phyloP scores from a whole-genome alignment of 345 rosid species.

The Reutealis trisperma region DNA sequence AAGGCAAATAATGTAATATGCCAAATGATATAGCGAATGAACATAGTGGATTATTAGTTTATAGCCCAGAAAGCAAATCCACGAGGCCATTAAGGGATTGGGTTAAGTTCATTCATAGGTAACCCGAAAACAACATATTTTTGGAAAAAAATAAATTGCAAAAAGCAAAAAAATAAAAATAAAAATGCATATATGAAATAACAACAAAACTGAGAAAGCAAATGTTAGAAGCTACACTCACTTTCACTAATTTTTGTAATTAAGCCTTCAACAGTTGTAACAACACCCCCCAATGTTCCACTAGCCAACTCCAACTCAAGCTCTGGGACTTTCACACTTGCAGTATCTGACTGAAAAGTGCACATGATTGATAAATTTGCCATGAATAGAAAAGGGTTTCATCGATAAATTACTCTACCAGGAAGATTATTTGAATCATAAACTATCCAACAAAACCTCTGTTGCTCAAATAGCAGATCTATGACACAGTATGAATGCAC shows the following conservation, averaged over 20 bases:
- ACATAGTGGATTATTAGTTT: background rate
- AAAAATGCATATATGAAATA: background rate
- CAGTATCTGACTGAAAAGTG: constrained; percentile 76
- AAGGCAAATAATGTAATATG: background rate
- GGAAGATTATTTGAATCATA: too few species aligned
- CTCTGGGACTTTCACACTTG: constrained; percentile 76
- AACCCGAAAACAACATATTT: background rate
- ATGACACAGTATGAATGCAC: too few species aligned
- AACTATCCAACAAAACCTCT: too few species aligned
- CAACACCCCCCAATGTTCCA: constrained; percentile 90
- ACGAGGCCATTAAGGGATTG: background rate
- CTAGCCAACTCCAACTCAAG: constrained; percentile 85
- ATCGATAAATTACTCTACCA: too few species aligned
- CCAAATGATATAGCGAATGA: background rate
- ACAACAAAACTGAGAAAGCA: constrained; percentile 2
- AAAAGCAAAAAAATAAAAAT: background rate
- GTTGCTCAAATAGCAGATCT: too few species aligned
- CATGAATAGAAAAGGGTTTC: too few species aligned
- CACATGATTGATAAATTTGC: background rate
- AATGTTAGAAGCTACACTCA: constrained; percentile 42
- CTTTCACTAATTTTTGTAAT: constrained; percentile 91
- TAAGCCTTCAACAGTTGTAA: constrained; percentile 92
- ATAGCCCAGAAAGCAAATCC: background rate
- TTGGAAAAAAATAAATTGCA: background rate
- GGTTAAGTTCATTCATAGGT: background rate